These are phyloP conservation scores for Paraglomus brasilianum DNA, from an alignment of 192 early-diverging fungal genomes.

Conservation along the genomic window DNA sequence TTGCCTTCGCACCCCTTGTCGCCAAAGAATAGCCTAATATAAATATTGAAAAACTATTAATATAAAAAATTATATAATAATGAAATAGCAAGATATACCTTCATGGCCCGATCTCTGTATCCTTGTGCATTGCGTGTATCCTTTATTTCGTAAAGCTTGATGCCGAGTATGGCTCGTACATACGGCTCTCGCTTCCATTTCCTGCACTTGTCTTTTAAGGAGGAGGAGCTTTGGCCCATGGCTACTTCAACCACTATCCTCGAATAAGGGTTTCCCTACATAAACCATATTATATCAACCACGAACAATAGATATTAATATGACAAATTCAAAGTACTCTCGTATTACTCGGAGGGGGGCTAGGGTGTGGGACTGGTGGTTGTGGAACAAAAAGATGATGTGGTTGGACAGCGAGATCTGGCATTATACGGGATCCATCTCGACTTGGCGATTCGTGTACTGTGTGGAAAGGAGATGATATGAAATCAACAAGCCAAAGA, in stretches of 20 bases:
- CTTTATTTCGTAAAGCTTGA: constrained; percentile 12
- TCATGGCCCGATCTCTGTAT: constrained; percentile 14
- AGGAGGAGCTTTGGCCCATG: neutral
- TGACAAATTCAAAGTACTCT: constrained; percentile 26
- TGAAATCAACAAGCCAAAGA: constrained; percentile 23
- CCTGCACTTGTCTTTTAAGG: neutral
- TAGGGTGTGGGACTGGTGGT: constrained; percentile 3
- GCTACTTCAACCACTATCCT: constrained; percentile 15
- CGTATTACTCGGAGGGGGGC: neutral
- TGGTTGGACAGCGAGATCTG: constrained; percentile 14
- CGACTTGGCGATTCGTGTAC: neutral
- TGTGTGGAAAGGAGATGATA: constrained; percentile 8
- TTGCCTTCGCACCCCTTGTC: constrained; percentile 15
- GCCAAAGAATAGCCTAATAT: constrained; percentile 28
- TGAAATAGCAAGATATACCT: constrained; percentile 14
- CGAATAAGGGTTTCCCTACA: constrained; percentile 24
- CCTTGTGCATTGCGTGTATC: neutral
- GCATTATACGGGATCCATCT: constrained; percentile 9
- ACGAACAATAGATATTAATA: constrained; percentile 3
- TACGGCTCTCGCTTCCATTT: constrained; percentile 1
- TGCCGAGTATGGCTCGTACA: constrained; percentile 20
- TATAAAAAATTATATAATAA: constrained; percentile 26
- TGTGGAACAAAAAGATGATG: neutral
- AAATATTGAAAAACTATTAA: constrained; percentile 20
- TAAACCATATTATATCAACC: constrained; percentile 14